These are phyloP conservation scores for Axilococcus clingmanii DNA, from an alignment of 139 green algal species.

Conservation along the genomic window DNA sequence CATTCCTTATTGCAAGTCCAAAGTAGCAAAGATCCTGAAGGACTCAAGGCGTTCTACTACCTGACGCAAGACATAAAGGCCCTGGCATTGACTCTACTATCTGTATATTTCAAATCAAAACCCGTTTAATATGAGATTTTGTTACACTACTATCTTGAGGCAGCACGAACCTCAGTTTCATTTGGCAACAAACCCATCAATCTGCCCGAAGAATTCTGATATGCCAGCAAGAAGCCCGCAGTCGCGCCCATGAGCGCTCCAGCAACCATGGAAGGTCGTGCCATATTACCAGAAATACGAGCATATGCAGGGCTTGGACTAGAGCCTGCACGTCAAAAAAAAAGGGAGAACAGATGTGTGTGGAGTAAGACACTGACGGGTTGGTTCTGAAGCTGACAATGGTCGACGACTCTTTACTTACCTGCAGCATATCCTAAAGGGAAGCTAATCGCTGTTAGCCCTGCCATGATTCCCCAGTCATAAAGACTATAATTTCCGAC, in stretches of 20 bases:
- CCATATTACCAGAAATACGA: conserved; percentile 12
- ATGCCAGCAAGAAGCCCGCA: conserved; percentile 27
- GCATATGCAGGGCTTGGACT: conserved; percentile 18
- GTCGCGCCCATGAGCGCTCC: conserved; percentile 8
- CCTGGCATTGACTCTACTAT: conserved; percentile 89
- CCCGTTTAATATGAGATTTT: conserved; percentile 25
- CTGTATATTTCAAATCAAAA: conserved; percentile 93
- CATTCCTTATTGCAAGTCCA: conserved; percentile 90
- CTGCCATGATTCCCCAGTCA: conserved; percentile 9
- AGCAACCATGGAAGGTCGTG: conserved; percentile 6
- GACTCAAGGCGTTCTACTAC: conserved; percentile 95
- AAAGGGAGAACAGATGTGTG: neutral
- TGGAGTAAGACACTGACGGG: neutral
- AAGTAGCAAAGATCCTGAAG: conserved; percentile 92
- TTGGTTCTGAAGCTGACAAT: neutral
- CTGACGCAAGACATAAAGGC: conserved; percentile 97
- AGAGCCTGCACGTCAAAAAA: neutral
- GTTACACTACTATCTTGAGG: neutral
- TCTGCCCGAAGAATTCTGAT: conserved; percentile 19
- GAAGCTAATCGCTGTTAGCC: neutral
- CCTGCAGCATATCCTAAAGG: conserved; percentile 18
- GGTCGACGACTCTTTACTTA: neutral
- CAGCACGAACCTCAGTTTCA: conserved; percentile 11
- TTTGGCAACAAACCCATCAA: conserved; percentile 23
- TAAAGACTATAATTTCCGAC: conserved; percentile 17